phyloP scores from a whole-genome alignment of 805 yeast species.

The Limtongia smithiae region DNA sequence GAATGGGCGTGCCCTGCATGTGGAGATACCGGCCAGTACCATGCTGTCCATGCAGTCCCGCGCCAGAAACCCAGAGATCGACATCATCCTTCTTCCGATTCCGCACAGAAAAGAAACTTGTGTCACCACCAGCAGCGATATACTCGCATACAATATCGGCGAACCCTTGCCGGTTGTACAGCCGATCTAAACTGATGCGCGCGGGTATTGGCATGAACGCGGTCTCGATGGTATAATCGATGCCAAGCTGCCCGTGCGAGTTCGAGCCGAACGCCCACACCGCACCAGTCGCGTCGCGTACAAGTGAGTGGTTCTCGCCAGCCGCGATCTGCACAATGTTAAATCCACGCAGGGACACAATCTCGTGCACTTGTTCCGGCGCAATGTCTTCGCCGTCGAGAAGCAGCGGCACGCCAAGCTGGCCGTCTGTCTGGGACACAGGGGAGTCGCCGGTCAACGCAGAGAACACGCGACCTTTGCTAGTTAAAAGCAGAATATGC shows the following conservation, averaged over 20 bases:
- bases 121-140: constrained; percentile 68
- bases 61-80: constrained; percentile 64
- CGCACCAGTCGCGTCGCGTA: constrained; percentile 59
- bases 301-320: constrained; percentile 72
- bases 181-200: constrained; percentile 44
- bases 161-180: constrained; percentile 43
- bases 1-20: constrained; percentile 63
- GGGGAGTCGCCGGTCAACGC: constrained; percentile 52
- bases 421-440: constrained; percentile 57
- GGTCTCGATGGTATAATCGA: constrained; percentile 59
- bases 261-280: constrained; percentile 88
- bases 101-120: constrained; percentile 48
- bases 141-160: constrained; percentile 44
- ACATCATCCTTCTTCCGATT: constrained; percentile 33
- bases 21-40: constrained; percentile 77
- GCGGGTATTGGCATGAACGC: constrained; percentile 72
- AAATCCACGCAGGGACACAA: constrained; percentile 54
- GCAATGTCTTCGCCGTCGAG: constrained; percentile 3
- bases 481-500: constrained; percentile 65
- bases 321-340: constrained; percentile 58
- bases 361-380: constrained; percentile 44
- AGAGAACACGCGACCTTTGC: constrained; percentile 58
- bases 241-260: constrained; percentile 78
- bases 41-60: constrained; percentile 79
- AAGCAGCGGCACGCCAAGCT: constrained; percentile 62